Evolutionary conservation across 2,329 filamentous ascomycete genomes (phyloP).

Genomic region (Fusarium redolens): DNA sequence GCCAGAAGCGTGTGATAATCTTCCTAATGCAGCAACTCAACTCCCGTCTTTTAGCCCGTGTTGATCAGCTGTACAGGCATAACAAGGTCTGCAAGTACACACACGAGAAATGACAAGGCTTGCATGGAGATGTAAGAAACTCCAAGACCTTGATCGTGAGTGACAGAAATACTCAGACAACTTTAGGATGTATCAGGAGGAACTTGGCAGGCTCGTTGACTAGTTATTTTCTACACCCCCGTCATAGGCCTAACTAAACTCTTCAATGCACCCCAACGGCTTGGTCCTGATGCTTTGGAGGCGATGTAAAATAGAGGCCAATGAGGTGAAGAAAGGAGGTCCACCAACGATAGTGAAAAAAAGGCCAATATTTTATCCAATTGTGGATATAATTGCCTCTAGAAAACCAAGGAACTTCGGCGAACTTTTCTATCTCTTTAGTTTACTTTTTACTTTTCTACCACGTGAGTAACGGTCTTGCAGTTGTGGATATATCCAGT

Average conservation of each 20-base stretch:
- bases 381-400: background rate
- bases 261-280: background rate
- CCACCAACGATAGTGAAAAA: background rate
- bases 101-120: background rate
- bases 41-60: background rate
- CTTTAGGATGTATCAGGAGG: too few species aligned
- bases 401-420: background rate
- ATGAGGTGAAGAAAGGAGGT: constrained; percentile 11
- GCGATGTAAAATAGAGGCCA: background rate
- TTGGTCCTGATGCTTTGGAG: background rate
- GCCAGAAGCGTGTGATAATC: constrained; percentile 11
- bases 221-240: background rate
- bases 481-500: background rate
- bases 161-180: background rate
- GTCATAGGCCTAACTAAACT: background rate
- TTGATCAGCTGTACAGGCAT: constrained; percentile 22
- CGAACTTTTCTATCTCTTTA: background rate
- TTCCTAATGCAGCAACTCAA: background rate
- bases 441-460: background rate
- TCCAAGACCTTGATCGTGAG: background rate
- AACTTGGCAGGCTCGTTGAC: background rate
- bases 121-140: background rate
- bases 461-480: constrained; percentile 27
- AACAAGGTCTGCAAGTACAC: background rate
- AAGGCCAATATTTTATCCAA: background rate